These are phyloP conservation scores for Candida koratica DNA, from an alignment of 805 yeast species.

Conservation along the genomic window DNA sequence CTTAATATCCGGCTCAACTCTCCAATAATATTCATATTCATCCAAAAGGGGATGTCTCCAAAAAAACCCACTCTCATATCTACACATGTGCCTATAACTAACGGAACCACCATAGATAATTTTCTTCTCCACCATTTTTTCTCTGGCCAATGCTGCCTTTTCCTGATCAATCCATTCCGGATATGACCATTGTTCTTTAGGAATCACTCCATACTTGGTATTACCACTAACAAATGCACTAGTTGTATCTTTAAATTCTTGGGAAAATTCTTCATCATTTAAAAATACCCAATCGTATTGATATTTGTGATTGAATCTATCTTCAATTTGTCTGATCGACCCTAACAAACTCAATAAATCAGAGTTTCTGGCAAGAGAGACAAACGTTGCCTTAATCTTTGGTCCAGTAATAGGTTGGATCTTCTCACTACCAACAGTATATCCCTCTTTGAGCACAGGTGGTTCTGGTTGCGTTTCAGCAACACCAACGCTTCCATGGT, in stretches of 20 bases:
- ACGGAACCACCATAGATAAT: slow-evolving; percentile 73
- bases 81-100: slow-evolving; percentile 88
- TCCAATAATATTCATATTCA: slow-evolving; percentile 90
- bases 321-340: slow-evolving; percentile 78
- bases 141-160: slow-evolving; percentile 63
- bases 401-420: slow-evolving; percentile 32
- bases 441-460: neutral
- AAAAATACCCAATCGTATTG: slow-evolving; percentile 94
- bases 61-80: slow-evolving; percentile 88
- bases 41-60: slow-evolving; percentile 70
- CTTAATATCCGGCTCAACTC: slow-evolving; percentile 85
- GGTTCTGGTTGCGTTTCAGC: neutral
- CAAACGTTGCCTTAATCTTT: slow-evolving; percentile 73
- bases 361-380: slow-evolving; percentile 72
- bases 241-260: slow-evolving; percentile 72
- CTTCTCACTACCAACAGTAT: slow-evolving; percentile 14
- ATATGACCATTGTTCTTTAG: slow-evolving; percentile 82
- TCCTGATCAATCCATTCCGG: slow-evolving; percentile 79
- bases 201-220: slow-evolving; percentile 74
- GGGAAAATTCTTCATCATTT: slow-evolving; percentile 80
- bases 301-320: slow-evolving; percentile 76
- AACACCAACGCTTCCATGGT: too few relatives aligned
- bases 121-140: slow-evolving; percentile 48
- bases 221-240: slow-evolving; percentile 68
- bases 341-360: slow-evolving; percentile 60